A percentile compares a stretch with the other conserved stretches of the same genome.
Evolutionary conservation across 306 rosid genomes (phyloP).

Genomic region (Pterocarpus santalinus): DNA sequence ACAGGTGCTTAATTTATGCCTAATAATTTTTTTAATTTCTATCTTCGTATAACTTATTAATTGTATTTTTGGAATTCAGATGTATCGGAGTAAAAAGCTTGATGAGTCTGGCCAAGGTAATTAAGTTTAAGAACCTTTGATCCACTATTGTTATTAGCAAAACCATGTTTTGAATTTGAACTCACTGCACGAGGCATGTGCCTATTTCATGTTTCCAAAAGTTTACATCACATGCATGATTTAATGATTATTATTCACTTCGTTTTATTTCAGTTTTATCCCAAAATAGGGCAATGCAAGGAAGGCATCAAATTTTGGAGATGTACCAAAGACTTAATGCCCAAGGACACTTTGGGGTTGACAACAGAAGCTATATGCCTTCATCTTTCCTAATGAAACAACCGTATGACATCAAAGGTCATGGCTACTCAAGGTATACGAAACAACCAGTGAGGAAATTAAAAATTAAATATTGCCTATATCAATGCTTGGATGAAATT

Average conservation of each 20-base stretch:
- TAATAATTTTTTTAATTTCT: not conserved
- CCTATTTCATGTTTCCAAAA: conserved; percentile 33
- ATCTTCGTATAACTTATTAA: not conserved
- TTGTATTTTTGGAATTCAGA: conserved; percentile 51
- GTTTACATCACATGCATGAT: conserved; percentile 27
- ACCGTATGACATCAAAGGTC: conserved; percentile 41
- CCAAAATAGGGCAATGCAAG: conserved; percentile 54
- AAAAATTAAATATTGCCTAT: not conserved
- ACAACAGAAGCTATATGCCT: conserved; percentile 42
- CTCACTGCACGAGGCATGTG: not conserved
- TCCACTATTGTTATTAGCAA: not conserved
- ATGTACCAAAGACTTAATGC: conserved; percentile 61
- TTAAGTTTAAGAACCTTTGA: conserved; percentile 1
- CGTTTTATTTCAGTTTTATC: conserved; percentile 63
- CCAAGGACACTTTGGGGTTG: conserved; percentile 54
- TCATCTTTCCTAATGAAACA: conserved; percentile 51
- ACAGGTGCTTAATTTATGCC: not conserved
- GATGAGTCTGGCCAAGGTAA: conserved; percentile 91
- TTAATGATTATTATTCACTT: not conserved
- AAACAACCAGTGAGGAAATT: not conserved
- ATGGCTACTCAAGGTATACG: conserved; percentile 60
- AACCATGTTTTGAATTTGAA: conserved; percentile 9
- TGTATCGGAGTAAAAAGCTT: conserved; percentile 93
- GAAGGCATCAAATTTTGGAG: conserved; percentile 61
- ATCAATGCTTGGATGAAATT: not conserved